Evolutionary conservation across 2,329 filamentous ascomycete species (phyloP).

Genomic region (Sporothrix protearum): DNA sequence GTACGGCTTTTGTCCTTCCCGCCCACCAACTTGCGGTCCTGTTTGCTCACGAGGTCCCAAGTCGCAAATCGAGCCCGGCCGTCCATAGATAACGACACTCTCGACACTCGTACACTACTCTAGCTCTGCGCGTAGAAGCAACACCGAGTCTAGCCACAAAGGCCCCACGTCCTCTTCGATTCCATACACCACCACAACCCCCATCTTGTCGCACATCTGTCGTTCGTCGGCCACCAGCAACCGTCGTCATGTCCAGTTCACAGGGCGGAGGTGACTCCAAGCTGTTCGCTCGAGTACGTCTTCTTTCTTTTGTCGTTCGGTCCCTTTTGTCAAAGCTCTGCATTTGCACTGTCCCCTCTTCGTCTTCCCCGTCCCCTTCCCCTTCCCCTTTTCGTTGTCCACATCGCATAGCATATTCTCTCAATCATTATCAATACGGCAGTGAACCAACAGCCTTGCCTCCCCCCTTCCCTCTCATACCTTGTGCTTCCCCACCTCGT

Average conservation of each 20-base stretch:
- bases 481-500: conserved; percentile 17
- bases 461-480: not conserved
- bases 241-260: conserved; percentile 49
- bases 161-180: not conserved
- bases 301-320: not conserved
- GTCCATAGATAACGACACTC: conserved; percentile 3
- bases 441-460: not conserved
- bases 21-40: not conserved
- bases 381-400: not conserved
- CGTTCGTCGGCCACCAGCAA: not conserved
- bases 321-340: not conserved
- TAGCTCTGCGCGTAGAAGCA: not conserved
- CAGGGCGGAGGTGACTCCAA: conserved; percentile 89
- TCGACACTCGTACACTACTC: not conserved
- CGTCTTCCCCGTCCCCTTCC: too few species aligned
- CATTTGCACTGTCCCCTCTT: not conserved
- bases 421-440: not conserved
- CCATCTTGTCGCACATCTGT: not conserved
- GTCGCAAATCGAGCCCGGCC: not conserved
- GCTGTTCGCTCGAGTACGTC: conserved; percentile 88
- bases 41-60: not conserved
- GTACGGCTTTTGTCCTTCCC: not conserved
- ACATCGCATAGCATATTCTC: not conserved
- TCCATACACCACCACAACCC: not conserved
- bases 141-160: not conserved